phyloP scores from a whole-genome alignment of 306 rosid species.

The Lathyrus oleraceus region DNA sequence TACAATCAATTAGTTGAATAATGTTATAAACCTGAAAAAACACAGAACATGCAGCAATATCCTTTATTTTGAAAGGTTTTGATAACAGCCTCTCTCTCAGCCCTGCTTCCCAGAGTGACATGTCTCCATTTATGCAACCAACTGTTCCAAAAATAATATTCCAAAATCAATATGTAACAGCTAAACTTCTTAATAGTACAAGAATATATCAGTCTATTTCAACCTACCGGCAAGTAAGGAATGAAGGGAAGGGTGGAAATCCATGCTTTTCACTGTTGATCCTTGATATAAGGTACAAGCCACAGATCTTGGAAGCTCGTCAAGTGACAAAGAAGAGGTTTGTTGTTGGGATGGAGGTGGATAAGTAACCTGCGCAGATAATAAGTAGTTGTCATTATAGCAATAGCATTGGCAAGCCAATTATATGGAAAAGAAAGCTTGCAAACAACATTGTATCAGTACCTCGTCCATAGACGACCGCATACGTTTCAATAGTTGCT shows the following conservation, averaged over 20 bases:
- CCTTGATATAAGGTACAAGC: conserved; percentile 56
- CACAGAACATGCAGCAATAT: conserved; percentile 40
- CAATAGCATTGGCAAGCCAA: not conserved
- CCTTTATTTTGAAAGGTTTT: conserved; percentile 52
- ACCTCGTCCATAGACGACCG: conserved; percentile 61
- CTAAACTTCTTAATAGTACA: not conserved
- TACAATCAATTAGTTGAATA: not conserved
- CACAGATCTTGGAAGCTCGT: conserved; percentile 57
- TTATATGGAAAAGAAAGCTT: conserved; percentile 27
- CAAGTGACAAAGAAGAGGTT: conserved; percentile 50
- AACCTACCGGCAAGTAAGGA: conserved; percentile 60
- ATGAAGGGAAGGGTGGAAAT: conserved; percentile 65
- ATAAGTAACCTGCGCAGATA: conserved; percentile 48
- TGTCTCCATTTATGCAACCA: conserved; percentile 62
- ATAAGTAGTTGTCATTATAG: conserved; percentile 11
- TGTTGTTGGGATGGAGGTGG: conserved; percentile 48
- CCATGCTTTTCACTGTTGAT: conserved; percentile 58
- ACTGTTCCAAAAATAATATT: conserved; percentile 47
- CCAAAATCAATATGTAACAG: conserved; percentile 19
- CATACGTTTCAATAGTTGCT: conserved; percentile 54
- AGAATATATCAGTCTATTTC: conserved; percentile 5
- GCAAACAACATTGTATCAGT: conserved; percentile 5
- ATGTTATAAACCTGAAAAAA: conserved; percentile 50
- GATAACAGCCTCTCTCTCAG: conserved; percentile 51
- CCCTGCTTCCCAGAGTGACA: conserved; percentile 67